phyloP scores from a whole-genome alignment of 768 basidiomycete species.

The Hydnum rufescens region DNA sequence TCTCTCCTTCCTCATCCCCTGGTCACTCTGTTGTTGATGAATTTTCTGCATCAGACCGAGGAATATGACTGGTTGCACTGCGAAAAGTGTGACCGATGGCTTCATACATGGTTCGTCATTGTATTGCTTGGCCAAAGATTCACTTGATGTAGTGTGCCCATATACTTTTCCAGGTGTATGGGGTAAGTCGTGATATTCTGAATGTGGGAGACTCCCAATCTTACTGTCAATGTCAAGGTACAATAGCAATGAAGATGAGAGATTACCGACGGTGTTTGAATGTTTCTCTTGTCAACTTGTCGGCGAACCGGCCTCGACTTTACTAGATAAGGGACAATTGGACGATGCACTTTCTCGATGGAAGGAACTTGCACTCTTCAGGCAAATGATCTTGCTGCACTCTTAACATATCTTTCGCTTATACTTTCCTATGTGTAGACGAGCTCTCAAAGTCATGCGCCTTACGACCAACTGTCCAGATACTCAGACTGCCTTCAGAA shows the following conservation, averaged over 20 bases:
- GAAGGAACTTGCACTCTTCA: not conserved
- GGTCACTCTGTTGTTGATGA: not conserved
- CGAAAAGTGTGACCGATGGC: not conserved
- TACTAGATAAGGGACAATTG: not conserved
- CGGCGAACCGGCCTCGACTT: not conserved
- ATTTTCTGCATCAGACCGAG: not conserved
- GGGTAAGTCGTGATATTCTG: not conserved
- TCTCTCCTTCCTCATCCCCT: not conserved
- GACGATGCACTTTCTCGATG: not conserved
- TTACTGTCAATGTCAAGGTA: not conserved
- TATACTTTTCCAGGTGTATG: not conserved
- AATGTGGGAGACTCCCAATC: not conserved
- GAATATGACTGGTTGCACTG: not conserved
- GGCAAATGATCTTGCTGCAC: not conserved
- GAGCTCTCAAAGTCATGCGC: not conserved
- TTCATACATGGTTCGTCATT: slow-evolving; percentile 1
- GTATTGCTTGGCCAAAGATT: not conserved
- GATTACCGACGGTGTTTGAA: not conserved
- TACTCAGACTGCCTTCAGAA: not conserved
- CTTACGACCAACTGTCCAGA: not conserved
- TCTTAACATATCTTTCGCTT: too few species aligned
- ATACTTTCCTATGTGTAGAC: too few species aligned
- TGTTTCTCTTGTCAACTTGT: not conserved
- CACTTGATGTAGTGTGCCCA: too few species aligned
- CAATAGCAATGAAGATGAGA: not conserved